Evolutionary conservation across 176 grass and related monocot genomes (phyloP).

Genomic region (Musa itinerans): DNA sequence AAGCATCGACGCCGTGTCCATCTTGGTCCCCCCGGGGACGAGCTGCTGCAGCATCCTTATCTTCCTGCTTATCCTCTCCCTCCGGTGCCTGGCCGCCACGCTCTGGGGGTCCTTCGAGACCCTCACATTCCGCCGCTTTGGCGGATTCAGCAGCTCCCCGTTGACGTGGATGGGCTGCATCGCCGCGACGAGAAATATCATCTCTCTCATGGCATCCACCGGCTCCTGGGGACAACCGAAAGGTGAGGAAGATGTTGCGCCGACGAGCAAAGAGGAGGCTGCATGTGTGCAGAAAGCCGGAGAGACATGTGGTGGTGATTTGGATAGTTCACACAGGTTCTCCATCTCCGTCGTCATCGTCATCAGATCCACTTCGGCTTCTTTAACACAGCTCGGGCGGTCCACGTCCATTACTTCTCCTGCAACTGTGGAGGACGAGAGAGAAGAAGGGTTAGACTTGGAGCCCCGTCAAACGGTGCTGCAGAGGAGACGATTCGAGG

Average conservation of each 20-base stretch:
- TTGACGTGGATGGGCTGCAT: slow-evolving; percentile 86
- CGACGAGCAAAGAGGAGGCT: neutral
- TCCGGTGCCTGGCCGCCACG: slow-evolving; percentile 74
- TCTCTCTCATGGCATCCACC: slow-evolving; percentile 62
- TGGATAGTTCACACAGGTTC: neutral
- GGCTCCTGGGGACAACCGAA: no score
- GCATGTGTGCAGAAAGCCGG: no score
- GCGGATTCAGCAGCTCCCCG: slow-evolving; percentile 54
- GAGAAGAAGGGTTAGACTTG: neutral
- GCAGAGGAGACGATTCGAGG: neutral
- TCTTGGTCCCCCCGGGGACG: slow-evolving; percentile 84
- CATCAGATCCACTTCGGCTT: neutral
- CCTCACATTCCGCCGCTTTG: slow-evolving; percentile 84
- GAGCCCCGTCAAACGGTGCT: neutral
- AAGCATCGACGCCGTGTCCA: slow-evolving; percentile 94
- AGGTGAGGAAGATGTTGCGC: no score
- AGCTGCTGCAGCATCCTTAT: slow-evolving; percentile 87
- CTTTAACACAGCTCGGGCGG: neutral
- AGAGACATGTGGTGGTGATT: neutral
- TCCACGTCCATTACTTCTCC: neutral
- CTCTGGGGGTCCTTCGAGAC: slow-evolving; percentile 93
- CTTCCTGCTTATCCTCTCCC: slow-evolving; percentile 93
- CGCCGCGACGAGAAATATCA: slow-evolving; percentile 87
- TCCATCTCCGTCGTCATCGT: slow-evolving; percentile 2
- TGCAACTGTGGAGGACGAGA: neutral